These are phyloP conservation scores for Tylopilus balloui DNA, from an alignment of 768 basidiomycete species.

Conservation along the genomic window DNA sequence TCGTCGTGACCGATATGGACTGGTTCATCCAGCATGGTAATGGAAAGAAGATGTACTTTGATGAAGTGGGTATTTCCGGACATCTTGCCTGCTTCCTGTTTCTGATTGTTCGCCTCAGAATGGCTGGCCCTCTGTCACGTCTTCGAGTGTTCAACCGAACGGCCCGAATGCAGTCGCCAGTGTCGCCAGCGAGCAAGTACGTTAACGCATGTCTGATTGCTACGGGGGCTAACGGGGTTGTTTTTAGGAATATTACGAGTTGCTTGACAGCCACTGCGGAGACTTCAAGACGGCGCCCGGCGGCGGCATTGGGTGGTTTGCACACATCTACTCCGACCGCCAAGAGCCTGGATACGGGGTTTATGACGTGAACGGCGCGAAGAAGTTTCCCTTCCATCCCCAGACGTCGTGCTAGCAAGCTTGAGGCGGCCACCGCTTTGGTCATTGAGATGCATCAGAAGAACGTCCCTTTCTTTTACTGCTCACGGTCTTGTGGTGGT, in stretches of 20 bases:
- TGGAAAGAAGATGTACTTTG: slow-evolving; percentile 73
- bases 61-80: slow-evolving; percentile 45
- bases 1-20: slow-evolving; percentile 53
- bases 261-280: slow-evolving; percentile 61
- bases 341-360: slow-evolving; percentile 70
- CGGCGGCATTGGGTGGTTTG: slow-evolving; percentile 78
- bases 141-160: slow-evolving; percentile 58
- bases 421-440: too few species aligned
- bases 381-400: slow-evolving; percentile 65
- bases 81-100: not conserved
- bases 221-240: not conserved
- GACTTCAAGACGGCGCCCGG: slow-evolving; percentile 54
- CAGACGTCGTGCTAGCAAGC: slow-evolving; percentile 58
- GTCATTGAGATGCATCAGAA: not conserved
- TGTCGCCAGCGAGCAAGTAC: slow-evolving; percentile 57
- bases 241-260: slow-evolving; percentile 47
- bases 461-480: not conserved
- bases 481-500: not conserved
- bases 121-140: slow-evolving; percentile 72
- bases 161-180: slow-evolving; percentile 56
- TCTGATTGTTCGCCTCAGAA: slow-evolving; percentile 42
- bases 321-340: slow-evolving; percentile 69
- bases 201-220: slow-evolving; percentile 8
- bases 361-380: slow-evolving; percentile 42
- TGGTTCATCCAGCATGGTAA: slow-evolving; percentile 61